Evolutionary conservation across 805 yeast species (phyloP), one percentile per base, ranked within the genome.

Genomic region (Yarrowia sp.): DNA sequence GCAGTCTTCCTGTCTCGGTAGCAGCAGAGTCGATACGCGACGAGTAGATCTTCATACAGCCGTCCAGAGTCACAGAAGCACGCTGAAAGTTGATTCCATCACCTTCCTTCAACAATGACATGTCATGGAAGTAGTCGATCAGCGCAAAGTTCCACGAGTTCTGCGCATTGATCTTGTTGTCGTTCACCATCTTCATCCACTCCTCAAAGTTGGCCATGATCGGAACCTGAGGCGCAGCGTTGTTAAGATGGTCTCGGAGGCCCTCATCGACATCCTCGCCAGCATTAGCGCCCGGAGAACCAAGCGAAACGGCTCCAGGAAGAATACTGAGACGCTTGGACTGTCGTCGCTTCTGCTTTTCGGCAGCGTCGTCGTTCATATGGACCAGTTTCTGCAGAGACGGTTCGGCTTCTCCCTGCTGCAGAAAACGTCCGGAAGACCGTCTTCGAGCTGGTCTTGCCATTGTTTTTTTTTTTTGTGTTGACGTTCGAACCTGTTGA

Each of bases 21-120:
- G 92, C 96, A 0, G 90, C 96, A 0, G 96, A 87, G 69, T 92
- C 97, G 21, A 93, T 91, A 68, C 98, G 81, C 14, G 96, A 88
- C 12, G 92, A 84, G 71, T 93, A 93, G 60, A 93, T 90, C 75
- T 91, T 91, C 32, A 92, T 93, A 77, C 97, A 92, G 0, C 97
- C 97, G 69, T 92, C 97, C 21, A 93, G 76, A 0, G 97, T 90
- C 2, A 96, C 90, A 0, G 94, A 84, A 0, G 97, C 98, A 67
- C 86, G 84, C 71, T 90, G 97, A 72, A 93, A 92, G 72, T 91
- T 90, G 68, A 92, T 88, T 39, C 84, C 80, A 62, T 87, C 90
- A 5, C 90, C 87, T 60, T 87, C 96, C 66, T 83, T 81, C 47
- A 89, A 78, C 27, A 90, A 81, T 25, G 88, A 81, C 73, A 90